phyloP scores from a whole-genome alignment of 1,284 basidiomycete species.

The Trichosporon sp. region DNA sequence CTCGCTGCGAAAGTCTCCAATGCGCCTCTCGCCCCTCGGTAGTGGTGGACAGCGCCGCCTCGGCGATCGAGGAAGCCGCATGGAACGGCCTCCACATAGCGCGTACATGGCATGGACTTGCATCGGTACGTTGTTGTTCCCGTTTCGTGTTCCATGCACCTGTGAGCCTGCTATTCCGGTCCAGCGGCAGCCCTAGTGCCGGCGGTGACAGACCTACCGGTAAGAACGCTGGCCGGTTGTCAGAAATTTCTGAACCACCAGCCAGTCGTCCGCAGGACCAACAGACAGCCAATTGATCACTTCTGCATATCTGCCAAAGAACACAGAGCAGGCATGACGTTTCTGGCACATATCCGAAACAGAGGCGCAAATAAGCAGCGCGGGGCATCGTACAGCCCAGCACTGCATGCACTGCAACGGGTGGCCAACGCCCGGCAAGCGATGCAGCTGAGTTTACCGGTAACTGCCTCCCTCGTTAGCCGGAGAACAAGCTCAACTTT shows the following conservation, averaged over 20 bases:
- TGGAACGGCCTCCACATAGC: constrained; percentile 8
- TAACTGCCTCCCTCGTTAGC: not conserved
- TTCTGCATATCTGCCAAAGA: too few species aligned
- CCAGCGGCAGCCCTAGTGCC: not conserved
- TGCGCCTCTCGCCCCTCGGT: not conserved
- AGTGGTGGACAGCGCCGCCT: not conserved
- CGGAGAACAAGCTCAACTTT: constrained; percentile 5
- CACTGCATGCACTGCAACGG: not conserved
- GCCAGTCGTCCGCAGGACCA: not conserved
- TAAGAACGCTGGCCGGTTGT: not conserved
- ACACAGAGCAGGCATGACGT: too few species aligned
- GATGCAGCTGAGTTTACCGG: not conserved
- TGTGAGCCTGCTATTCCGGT: not conserved
- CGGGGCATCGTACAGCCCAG: not conserved
- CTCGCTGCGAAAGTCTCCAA: not conserved
- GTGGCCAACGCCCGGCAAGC: not conserved
- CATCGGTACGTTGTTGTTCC: not conserved
- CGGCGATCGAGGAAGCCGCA: not conserved
- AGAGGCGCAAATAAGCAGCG: too few species aligned
- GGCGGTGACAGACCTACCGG: constrained; percentile 3
- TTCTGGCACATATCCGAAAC: too few species aligned
- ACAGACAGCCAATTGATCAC: not conserved
- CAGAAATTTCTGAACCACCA: not conserved
- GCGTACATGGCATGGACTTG: not conserved
- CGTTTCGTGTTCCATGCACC: not conserved